Evolutionary conservation across 129 eudicot species (phyloP).

Genomic region (sunflower (Helianthus annuus)): DNA sequence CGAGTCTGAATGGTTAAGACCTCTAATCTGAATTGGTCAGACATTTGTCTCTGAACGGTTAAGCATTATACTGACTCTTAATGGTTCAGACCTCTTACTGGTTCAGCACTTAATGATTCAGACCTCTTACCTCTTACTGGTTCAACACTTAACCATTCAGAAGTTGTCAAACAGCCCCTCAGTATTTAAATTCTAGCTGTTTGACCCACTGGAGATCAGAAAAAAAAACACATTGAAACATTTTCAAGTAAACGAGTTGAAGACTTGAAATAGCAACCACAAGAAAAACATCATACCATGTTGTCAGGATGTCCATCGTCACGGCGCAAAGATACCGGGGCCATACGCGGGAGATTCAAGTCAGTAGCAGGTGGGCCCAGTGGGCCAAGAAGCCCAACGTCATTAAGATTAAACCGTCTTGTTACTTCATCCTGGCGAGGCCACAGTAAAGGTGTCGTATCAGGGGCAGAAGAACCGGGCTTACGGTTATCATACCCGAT

Average conservation of each 20-base stretch:
- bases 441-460: constrained; percentile 72
- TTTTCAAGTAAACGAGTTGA: background rate
- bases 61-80: too few species aligned
- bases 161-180: too few species aligned
- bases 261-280: background rate
- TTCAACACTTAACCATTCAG: too few species aligned
- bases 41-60: too few species aligned
- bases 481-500: constrained; percentile 57
- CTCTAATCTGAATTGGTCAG: too few species aligned
- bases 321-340: constrained; percentile 62
- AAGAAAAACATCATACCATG: constrained; percentile 50
- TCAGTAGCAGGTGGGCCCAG: constrained; percentile 43
- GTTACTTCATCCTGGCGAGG: constrained; percentile 82
- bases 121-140: too few species aligned
- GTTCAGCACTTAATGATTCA: too few species aligned
- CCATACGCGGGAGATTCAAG: constrained; percentile 64
- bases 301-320: constrained; percentile 66
- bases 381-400: constrained; percentile 46
- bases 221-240: background rate
- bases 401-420: constrained; percentile 70
- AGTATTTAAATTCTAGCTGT: too few species aligned
- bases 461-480: constrained; percentile 41
- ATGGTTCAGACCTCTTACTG: too few species aligned
- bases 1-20: too few species aligned
- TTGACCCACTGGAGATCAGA: too few species aligned